These are phyloP conservation scores for Tuber melanosporum DNA, from an alignment of 495 filamentous ascomycete genomes.

Conservation along the genomic window DNA sequence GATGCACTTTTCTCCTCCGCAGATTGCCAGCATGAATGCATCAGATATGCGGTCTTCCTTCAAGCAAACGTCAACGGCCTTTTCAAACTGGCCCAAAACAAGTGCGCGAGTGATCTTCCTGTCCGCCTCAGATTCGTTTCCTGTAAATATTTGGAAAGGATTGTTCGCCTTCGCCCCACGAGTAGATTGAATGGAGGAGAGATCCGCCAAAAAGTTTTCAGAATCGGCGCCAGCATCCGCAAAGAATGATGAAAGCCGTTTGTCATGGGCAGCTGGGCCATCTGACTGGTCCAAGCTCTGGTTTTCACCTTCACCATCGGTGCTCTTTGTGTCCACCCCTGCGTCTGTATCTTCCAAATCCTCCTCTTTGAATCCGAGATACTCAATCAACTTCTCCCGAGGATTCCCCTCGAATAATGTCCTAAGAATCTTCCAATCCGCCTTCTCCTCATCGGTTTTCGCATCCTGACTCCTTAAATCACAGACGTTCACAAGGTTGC, in stretches of 20 bases:
- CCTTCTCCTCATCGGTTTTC: constrained; percentile 79
- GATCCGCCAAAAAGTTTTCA: constrained; percentile 71
- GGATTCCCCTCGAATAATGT: constrained; percentile 77
- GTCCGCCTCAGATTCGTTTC: constrained; percentile 72
- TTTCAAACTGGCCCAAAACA: constrained; percentile 83
- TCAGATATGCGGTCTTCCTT: constrained; percentile 86
- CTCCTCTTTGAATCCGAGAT: constrained; percentile 73
- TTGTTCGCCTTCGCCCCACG: constrained; percentile 77
- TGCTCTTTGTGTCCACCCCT: constrained; percentile 44
- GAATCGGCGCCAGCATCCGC: constrained; percentile 63
- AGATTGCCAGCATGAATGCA: constrained; percentile 97
- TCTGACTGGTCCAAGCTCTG: constrained; percentile 45
- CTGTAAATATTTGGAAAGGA: constrained; percentile 78
- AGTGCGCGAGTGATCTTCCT: constrained; percentile 79
- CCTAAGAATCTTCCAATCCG: constrained; percentile 90
- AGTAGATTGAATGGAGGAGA: constrained; percentile 69
- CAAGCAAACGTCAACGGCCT: constrained; percentile 78
- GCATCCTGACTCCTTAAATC: constrained; percentile 67
- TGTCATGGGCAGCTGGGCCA: constrained; percentile 51
- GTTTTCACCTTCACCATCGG: constrained; percentile 43
- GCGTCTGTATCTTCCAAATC: constrained; percentile 49
- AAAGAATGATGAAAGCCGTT: constrained; percentile 73
- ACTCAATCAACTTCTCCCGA: constrained; percentile 70
- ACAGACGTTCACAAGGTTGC: constrained; percentile 72
- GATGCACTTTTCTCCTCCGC: constrained; percentile 85